Base-by-base conservation (phyloP, 495 filamentous ascomycete genomes). In the Daldinia vernicosa region DNA sequence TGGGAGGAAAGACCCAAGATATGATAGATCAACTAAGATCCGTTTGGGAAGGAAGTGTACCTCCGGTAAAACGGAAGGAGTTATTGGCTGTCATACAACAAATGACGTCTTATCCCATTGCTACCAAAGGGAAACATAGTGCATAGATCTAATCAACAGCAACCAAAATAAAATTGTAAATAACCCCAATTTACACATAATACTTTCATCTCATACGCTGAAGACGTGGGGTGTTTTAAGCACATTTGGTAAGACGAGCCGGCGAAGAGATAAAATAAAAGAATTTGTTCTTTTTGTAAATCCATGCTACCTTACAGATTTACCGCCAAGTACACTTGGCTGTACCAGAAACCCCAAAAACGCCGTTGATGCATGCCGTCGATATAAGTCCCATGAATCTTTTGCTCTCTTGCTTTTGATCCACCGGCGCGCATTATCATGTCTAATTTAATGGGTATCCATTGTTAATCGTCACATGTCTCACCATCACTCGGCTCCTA, bases 331-430 rank as follows among this genome's bases (percentile, higher is more conserved):
- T 47, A 4, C 62, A 43, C 55, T 71, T 74, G 65, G 68, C 71
- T 65, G 69, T 67, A 67, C 70, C 70, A 69, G 45, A 64, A 71
- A 51, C 65, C 57, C 73, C 75, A 59, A 28, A 60, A 75, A 77
- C 75, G 72, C 75, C 75, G 67, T 67, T 70, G 63, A 77, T 77
- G 75, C 75, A 77, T 74, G 40, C 70, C 70, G 54, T 69, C 55
- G 65, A 65, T 55, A 69, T 55, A 53, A 69, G 53, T 28, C 56
- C 50, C 32, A 45, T 35, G 45, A 55, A 63, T 39, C 56, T n/a
- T 55, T 54, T 51, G 14, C 47, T 27, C 32, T 66, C 66, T 45
- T 58, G 53, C 51, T n/a, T 24, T 54, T 53, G 15, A 28, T 33
- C 43, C 64, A n/a, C 59, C 28, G 55, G 45, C 63, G 52, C 60